Evolutionary conservation across 2,329 filamentous ascomycete genomes (phyloP).

Genomic region (Cladosporium velox): DNA sequence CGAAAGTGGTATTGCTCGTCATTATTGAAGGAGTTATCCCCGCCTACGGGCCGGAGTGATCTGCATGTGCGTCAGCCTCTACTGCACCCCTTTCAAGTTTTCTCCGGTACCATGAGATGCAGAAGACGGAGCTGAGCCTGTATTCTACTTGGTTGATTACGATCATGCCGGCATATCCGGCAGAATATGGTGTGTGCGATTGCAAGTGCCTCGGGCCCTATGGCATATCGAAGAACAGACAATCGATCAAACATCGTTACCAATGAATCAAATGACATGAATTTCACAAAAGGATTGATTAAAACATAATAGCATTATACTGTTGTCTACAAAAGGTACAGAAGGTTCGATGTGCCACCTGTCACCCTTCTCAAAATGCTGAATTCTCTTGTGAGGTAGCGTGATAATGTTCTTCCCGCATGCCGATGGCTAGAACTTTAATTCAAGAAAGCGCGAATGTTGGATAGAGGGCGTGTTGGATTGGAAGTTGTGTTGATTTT

Average conservation of each 20-base stretch:
- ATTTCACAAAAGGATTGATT: background rate
- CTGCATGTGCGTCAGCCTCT: constrained; percentile 3
- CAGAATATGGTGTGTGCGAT: background rate
- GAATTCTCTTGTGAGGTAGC: background rate
- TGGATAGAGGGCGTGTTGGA: background rate
- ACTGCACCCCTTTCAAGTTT: background rate
- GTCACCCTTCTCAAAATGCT: background rate
- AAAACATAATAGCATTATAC: background rate
- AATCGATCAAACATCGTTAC: background rate
- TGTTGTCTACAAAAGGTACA: background rate
- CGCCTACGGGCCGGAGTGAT: constrained; percentile 1
- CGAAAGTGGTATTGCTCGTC: background rate
- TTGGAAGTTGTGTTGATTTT: background rate
- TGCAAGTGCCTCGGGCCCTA: background rate
- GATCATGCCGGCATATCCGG: background rate
- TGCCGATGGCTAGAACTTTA: background rate
- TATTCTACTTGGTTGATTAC: background rate
- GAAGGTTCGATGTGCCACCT: background rate
- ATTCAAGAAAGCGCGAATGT: background rate
- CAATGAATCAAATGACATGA: background rate
- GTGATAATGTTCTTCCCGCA: background rate
- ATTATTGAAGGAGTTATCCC: background rate
- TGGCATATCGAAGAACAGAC: background rate
- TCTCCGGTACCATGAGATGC: background rate
- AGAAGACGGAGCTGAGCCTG: background rate